Base-by-base conservation (phyloP, 805 yeast genomes). In the Wickerhamiella hasegawae region DNA sequence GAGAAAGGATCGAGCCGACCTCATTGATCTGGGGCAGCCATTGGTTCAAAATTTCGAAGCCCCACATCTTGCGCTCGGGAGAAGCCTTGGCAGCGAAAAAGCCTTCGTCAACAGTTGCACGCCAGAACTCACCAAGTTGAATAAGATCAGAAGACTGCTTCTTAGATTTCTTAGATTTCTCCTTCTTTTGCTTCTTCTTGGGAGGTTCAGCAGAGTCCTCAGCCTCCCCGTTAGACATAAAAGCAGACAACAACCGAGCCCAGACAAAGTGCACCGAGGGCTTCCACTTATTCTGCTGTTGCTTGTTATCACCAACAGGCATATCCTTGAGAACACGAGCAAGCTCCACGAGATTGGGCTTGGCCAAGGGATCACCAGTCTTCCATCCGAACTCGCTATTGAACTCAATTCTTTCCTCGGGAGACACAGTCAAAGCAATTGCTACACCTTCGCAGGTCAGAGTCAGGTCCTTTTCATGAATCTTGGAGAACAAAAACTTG, bases 51-150 rank as follows among this genome's bases (percentile, higher is more conserved):
- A 84, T 67, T 45, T 79, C 79, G 46, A 85, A 72, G 0, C 95
- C 97, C 69, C 82, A 70, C 54, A 67, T 80, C 53, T 85, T 87
- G 38, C 94, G 65, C 53, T 85, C 96, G 22, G 76, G 70, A 1
- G 95, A 83, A 0, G 94, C 65, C 43, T 75, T 71, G 25, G 71
- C 72, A 4, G 80, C 63, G 45, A 87, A 85, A 40, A 80, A 70
- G 3, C 78, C 68, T 46, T 83, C 90, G 51, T 87, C 96, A 12
- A 87, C 69, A 4, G 73, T 74, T 3, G 66, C 60, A 45, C 72
- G 69, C 93, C 94, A 84, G 53, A 87, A 84, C 36, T 80, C 90
- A 6, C 60, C 53, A 28, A 71, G 49, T 3, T 62, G 53, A 19
- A 71, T 53, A 18, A 33, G 22, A 11, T 44, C 52, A 8, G 46